Evolutionary conservation across 495 filamentous ascomycete genomes (phyloP), one percentile per base, ranked within the genome.

Genomic region (Talaromyces nanjingensis): DNA sequence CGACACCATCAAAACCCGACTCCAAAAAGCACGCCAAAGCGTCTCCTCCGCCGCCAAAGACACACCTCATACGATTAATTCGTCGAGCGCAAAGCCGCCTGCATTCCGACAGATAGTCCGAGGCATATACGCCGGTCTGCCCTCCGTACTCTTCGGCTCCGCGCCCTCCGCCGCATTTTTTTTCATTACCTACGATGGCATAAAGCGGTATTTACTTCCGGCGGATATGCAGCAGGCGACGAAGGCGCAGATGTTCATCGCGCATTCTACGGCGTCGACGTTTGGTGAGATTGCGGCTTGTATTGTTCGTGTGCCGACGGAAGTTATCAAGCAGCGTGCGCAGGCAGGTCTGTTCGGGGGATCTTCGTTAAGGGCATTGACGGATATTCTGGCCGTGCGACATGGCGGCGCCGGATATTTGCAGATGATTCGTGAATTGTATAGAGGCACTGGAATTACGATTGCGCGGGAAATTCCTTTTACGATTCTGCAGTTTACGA

Each of bases 81-180:
- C 64, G 6, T 59, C 75, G 55, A 29, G 68, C 25, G 14, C 27
- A 29, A 31, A 76, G 16, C 68, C 67, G n/a, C 60, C 76, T n/a
- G 74, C 76, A 47, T 71, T 79, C 6, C 72, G 73, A 37, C 76
- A 79, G 65, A 76, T 78, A 33, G 86, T 97, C 68, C 94, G 94
- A 62, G 88, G 88, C 11, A 76, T 86, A 47, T 89, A 88, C 33
- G 88, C 87, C 57, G 85, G 83, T 33, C 75, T 90, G 25, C 84
- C 89, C 6, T 86, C 86, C 31, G 77, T 90, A n/a, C 70, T 84
- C 53, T 83, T 87, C 60, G 89, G 89, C 49, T 96, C 92, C 39
- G 96, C 96, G 0, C 94, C 94, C 6, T 92, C 92, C n/a, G 94
- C 94, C 6, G 93, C 94, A 49, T 91, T 96, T 66, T 98, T 98